Evolutionary conservation across 805 yeast genomes (phyloP), one percentile per base, ranked within the genome.

Genomic region (Candida quercuum): DNA sequence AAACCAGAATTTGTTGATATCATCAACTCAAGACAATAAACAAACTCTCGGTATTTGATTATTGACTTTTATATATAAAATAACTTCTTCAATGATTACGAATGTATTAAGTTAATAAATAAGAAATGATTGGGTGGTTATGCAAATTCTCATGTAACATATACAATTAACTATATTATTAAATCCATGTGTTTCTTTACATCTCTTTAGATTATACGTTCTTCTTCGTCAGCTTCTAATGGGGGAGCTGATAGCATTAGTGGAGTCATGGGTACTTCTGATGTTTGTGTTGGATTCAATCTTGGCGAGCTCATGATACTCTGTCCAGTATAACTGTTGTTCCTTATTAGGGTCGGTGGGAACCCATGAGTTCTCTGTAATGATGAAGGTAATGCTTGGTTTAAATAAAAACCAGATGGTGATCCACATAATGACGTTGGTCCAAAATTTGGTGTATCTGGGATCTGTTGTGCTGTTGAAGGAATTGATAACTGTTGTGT

Each of bases 1-100:
- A 93, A 93, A 78, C 96, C 99, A 51, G 99, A 93, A 74, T 93
- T 93, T 61, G 79, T 86, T 60, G 93, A 87, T 70, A 93, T 93
- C 63, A 75, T 93, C 78, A 91, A 85, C 74, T 85, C 95, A 38
- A 83, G 95, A 82, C 69, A 72, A 63, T 86, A 78, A 63, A 33
- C 31, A 15, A 18, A 20, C 11, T 22, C 24, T 25, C 14, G n/a
- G n/a, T n/a, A n/a, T n/a, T n/a, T n/a, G n/a, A n/a, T n/a, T 14
- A 15, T 20, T 24, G 25, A 8, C 18, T 28, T n/a, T n/a, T n/a
- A n/a, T n/a, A n/a, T n/a, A n/a, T n/a, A n/a, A n/a, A n/a, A n/a
- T n/a, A n/a, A n/a, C n/a, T n/a, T n/a, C n/a, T n/a, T n/a, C n/a
- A n/a, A n/a, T n/a, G n/a, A n/a, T n/a, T n/a, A n/a, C n/a, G n/a